These are phyloP conservation scores for Anacardium occidentale DNA, from an alignment of 345 rosid genomes.

Conservation along the genomic window DNA sequence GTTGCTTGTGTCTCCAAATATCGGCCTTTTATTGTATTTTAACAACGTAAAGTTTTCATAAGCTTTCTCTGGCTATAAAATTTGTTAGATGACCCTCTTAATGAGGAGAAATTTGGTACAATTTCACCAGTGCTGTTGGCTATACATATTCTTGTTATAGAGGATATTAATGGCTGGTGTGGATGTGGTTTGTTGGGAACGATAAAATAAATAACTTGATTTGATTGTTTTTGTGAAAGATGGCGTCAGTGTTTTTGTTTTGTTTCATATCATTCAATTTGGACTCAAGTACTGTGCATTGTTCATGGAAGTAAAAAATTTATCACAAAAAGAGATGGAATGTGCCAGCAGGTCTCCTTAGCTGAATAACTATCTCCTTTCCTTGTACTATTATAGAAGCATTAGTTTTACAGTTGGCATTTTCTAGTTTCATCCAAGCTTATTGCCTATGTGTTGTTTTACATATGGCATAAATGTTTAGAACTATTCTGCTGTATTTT, in stretches of 20 bases:
- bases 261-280: background rate
- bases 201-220: background rate
- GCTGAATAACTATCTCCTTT: no score
- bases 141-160: background rate
- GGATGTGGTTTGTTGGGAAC: no score
- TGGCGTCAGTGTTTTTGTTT: background rate
- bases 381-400: background rate
- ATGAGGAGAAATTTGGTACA: background rate
- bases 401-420: background rate
- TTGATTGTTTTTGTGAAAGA: background rate
- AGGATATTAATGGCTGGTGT: background rate
- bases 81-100: background rate
- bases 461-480: background rate
- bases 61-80: no score
- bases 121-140: background rate
- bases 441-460: background rate
- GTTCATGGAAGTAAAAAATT: background rate
- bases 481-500: background rate
- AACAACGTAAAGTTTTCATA: no score
- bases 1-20: no score
- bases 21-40: no score
- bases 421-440: background rate
- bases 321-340: background rate
- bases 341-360: background rate
- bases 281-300: background rate